Base-by-base conservation (phyloP, 495 filamentous ascomycete species). In the Cercophora scortea region DNA sequence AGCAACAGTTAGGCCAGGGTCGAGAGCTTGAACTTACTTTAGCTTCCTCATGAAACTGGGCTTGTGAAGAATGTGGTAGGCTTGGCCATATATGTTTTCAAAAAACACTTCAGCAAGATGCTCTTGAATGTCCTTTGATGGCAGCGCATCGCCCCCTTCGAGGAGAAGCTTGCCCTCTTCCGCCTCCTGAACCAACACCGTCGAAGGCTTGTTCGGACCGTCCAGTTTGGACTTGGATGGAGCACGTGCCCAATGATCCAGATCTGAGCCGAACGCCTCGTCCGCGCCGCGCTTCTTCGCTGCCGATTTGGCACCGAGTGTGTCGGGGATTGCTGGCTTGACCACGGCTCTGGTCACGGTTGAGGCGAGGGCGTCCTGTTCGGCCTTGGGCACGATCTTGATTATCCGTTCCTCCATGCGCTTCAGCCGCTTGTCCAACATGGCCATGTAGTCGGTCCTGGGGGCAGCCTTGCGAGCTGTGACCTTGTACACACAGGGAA, bases 401-500 rank as follows among this genome's bases (percentile, higher is more conserved):
- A 96, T 94, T 42, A 98, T 90, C 41, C 92, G 84, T 60, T 98
- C 93, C 68, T 98, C 93, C 93, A 98, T 98, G 48, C 90, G 74
- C 72, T 89, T 92, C 52, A 93, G 66, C 50, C 92, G 76, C 67
- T 95, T 94, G 67, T 98, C 93, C 56, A 97, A 69, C 92, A 96
- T 98, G 13, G 92, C 92, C 93, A 97, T 98, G 68, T 97, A 98
- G 67, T 97, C 93, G 13, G 92, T 96, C 51, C 93, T 79, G 38
- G 93, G 92, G n/a, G 91, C 90, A 3, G 90, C 91, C 66, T 96
- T 97, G 55, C 93, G 77, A 9, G 90, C 90, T 0, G 92, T 96
- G 43, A 95, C 88, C 62, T 97, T 97, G 77, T 98, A 98, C n/a
- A 97, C 90, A 65, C 93, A 98, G 6, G 93, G 92, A 60, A 95